phyloP scores from a whole-genome alignment of 306 rosid genomes.

The Arachis hypogaea region DNA sequence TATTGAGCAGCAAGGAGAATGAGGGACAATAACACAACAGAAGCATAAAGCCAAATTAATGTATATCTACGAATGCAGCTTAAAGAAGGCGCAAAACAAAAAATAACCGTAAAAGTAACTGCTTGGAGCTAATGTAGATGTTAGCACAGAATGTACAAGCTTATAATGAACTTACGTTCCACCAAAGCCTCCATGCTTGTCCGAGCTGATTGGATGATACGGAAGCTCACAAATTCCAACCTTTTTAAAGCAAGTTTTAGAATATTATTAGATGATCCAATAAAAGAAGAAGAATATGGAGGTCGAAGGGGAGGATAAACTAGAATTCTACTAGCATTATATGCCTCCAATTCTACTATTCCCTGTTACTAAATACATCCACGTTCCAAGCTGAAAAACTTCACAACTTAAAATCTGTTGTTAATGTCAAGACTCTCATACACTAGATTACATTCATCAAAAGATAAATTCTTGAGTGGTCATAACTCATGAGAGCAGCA shows the following conservation, averaged over 20 bases:
- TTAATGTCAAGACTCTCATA: too few relatives aligned
- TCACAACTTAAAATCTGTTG: too few relatives aligned
- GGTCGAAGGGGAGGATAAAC: too few relatives aligned
- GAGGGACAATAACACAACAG: neutral
- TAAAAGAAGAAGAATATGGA: neutral
- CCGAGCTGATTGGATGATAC: conserved; percentile 84
- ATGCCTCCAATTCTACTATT: neutral
- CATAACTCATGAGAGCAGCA: too few relatives aligned
- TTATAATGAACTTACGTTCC: conserved; percentile 77
- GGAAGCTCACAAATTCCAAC: conserved; percentile 98
- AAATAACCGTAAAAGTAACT: neutral
- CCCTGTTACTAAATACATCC: neutral
- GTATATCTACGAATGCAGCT: neutral
- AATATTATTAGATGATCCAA: conserved; percentile 27
- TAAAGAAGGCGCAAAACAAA: neutral
- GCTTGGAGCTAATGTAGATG: neutral
- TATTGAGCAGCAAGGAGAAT: neutral
- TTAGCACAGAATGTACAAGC: conserved; percentile 7
- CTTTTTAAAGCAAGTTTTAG: conserved; percentile 47
- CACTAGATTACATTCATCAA: too few relatives aligned
- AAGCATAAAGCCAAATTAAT: conserved; percentile 19
- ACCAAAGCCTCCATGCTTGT: conserved; percentile 87
- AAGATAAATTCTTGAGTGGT: too few relatives aligned
- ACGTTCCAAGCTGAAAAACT: too few relatives aligned
- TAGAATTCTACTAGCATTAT: neutral